Percentiles rank a stretch among this genome's conserved stretches.
phyloP scores from a whole-genome alignment of 257 asterid genomes.

The Nicotiana attenuata region DNA sequence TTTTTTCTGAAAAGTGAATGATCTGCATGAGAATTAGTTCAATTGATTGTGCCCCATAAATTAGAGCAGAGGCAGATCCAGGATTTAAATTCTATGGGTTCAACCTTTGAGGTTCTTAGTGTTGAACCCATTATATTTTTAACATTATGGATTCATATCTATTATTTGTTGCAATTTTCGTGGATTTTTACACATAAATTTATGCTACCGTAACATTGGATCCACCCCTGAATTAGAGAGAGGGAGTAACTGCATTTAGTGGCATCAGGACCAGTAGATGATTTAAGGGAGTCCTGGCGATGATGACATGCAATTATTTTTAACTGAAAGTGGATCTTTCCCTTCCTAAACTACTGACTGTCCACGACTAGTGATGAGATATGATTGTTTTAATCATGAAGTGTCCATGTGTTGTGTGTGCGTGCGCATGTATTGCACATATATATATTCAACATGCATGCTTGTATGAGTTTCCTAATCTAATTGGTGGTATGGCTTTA shows the following conservation, averaged over 20 bases:
- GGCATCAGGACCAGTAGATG: neutral
- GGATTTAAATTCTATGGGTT: too few relatives aligned
- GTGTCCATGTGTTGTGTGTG: neutral
- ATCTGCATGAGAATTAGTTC: neutral
- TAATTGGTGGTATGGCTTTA: neutral
- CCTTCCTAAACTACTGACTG: neutral
- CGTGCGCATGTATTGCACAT: neutral
- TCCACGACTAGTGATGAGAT: neutral
- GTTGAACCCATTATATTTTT: too few relatives aligned
- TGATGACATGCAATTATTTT: neutral
- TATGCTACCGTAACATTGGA: too few relatives aligned
- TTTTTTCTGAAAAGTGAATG: neutral
- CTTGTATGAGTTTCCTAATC: neutral
- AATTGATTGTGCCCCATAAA: neutral
- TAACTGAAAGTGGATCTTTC: neutral
- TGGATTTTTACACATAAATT: too few relatives aligned
- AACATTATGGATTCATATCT: too few relatives aligned
- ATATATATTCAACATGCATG: neutral
- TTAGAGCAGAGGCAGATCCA: too few relatives aligned
- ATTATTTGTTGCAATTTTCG: too few relatives aligned
- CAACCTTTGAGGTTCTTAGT: too few relatives aligned
- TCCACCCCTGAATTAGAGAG: neutral
- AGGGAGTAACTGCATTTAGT: neutral
- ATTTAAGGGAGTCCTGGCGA: neutral
- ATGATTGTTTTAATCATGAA: neutral